Evolutionary conservation across 2,329 filamentous ascomycete genomes (phyloP).

Genomic region (Colletotrichum chlorophyti): DNA sequence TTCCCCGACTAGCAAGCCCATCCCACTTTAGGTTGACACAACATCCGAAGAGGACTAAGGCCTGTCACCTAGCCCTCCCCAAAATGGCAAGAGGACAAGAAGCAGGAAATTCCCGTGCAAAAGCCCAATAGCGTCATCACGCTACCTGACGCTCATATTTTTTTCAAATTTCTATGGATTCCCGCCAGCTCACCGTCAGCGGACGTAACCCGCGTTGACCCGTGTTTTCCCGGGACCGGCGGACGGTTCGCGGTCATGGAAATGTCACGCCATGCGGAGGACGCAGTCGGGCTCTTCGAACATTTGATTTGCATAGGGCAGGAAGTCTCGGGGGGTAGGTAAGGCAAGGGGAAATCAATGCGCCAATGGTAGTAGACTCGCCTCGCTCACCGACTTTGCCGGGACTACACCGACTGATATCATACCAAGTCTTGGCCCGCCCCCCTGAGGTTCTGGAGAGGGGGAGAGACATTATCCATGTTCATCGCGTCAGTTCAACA

Average conservation of each 20-base stretch:
- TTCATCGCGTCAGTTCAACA: too few species aligned
- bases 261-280: neutral
- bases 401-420: constrained; percentile 7
- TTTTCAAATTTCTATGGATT: too few species aligned
- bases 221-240: constrained; percentile 7
- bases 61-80: neutral
- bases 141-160: too few species aligned
- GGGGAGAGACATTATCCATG: too few species aligned
- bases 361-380: neutral
- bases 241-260: neutral
- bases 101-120: neutral
- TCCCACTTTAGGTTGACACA: neutral
- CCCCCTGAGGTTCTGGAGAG: too few species aligned
- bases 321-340: too few species aligned
- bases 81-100: neutral
- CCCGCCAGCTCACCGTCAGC: neutral
- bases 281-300: neutral
- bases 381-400: constrained; percentile 1
- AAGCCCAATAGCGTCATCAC: constrained; percentile 7
- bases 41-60: neutral
- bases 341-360: too few species aligned
- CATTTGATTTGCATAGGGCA: too few species aligned
- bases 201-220: neutral
- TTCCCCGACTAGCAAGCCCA: constrained; percentile 8
- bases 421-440: constrained; percentile 6